A percentile compares a stretch with the other conserved stretches of the same genome.
Evolutionary conservation across 2,329 filamentous ascomycete genomes (phyloP).

Genomic region (Sporothrix schenckii): DNA sequence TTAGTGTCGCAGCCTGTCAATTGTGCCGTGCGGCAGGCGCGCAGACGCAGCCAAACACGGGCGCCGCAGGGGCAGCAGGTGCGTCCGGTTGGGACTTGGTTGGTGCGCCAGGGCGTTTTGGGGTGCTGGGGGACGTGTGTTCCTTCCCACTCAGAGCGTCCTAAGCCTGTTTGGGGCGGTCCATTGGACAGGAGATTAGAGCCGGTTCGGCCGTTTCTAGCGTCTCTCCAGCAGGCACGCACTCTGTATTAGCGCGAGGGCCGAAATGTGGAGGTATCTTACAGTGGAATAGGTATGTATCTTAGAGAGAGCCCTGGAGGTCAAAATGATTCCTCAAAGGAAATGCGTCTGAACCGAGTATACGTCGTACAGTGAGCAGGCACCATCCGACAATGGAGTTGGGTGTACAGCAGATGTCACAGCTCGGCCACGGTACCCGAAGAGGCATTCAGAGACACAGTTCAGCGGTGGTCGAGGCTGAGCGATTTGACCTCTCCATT

Average conservation of each 20-base stretch:
- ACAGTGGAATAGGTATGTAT: neutral
- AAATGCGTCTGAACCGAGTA: neutral
- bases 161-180: constrained; percentile 7
- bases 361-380: neutral
- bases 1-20: neutral
- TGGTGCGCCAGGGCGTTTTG: neutral
- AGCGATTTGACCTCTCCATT: neutral
- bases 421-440: neutral
- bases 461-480: neutral
- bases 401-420: neutral
- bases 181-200: constrained; percentile 16
- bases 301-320: too few species aligned
- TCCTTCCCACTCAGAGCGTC: neutral
- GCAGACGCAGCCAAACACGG: constrained; percentile 14
- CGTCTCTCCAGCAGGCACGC: constrained; percentile 13
- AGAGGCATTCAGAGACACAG: neutral
- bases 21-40: constrained; percentile 4
- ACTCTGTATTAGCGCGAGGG: constrained; percentile 13
- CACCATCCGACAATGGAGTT: neutral
- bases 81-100: constrained; percentile 16
- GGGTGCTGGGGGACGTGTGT: neutral
- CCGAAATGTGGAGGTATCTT: neutral
- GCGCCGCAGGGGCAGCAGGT: constrained; percentile 23
- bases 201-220: constrained; percentile 19
- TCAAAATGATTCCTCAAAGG: constrained; percentile 13